phyloP scores from a whole-genome alignment of 768 basidiomycete species.

The Fomitopsis pulvina region DNA sequence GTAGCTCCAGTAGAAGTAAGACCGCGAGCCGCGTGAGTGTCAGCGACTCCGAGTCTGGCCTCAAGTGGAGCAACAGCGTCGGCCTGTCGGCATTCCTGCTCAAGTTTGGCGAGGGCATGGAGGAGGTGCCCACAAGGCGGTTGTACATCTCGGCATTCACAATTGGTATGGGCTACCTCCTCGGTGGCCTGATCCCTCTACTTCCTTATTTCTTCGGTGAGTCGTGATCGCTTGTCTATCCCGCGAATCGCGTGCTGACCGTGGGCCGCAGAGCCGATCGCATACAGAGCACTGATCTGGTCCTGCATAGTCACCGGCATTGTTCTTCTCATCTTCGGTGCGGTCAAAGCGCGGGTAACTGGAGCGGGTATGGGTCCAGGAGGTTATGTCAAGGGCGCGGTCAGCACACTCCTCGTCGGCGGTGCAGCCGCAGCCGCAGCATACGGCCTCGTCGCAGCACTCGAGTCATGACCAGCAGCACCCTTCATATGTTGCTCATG shows the following conservation, averaged over 20 bases:
- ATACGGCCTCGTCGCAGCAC: constrained; percentile 41
- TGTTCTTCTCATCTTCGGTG: constrained; percentile 85
- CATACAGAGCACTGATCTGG: constrained; percentile 62
- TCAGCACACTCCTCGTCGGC: constrained; percentile 84
- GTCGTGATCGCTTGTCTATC: neutral
- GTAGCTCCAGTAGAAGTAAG: constrained; percentile 6
- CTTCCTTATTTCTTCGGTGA: constrained; percentile 82
- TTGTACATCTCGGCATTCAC: constrained; percentile 90
- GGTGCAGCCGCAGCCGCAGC: constrained; percentile 82
- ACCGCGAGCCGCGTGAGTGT: constrained; percentile 9
- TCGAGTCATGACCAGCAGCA: constrained; percentile 1
- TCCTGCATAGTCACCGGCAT: constrained; percentile 79
- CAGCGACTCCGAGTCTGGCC: constrained; percentile 49
- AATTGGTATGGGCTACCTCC: constrained; percentile 89
- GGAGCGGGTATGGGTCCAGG: constrained; percentile 55
- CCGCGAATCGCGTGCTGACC: neutral
- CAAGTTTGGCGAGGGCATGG: constrained; percentile 93
- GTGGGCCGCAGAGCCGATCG: constrained; percentile 37
- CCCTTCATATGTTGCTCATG: too few relatives aligned
- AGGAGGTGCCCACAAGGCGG: constrained; percentile 82
- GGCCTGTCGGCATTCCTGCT: constrained; percentile 92
- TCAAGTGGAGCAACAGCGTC: constrained; percentile 69
- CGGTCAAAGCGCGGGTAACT: constrained; percentile 82
- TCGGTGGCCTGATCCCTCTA: constrained; percentile 91
- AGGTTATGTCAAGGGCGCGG: constrained; percentile 83